These are phyloP conservation scores for Starmerella riodocensis DNA, from an alignment of 805 yeast species.

Conservation along the genomic window DNA sequence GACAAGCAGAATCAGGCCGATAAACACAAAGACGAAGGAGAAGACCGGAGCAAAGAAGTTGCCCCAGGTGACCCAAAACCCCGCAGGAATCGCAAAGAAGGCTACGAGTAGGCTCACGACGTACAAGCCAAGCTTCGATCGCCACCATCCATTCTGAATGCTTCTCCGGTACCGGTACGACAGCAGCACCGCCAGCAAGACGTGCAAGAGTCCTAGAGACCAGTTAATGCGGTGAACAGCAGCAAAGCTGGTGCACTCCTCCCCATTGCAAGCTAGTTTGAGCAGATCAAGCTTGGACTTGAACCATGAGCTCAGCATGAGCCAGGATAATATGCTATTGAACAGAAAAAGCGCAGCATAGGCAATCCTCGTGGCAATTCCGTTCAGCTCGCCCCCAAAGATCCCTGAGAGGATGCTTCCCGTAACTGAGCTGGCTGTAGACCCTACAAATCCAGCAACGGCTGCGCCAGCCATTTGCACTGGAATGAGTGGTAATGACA, in stretches of 20 bases:
- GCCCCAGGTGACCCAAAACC: conserved; percentile 79
- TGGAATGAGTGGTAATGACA: conserved; percentile 40
- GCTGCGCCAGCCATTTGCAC: conserved; percentile 48
- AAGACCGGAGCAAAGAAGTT: conserved; percentile 75
- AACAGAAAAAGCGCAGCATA: conserved; percentile 68
- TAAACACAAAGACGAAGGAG: conserved; percentile 72
- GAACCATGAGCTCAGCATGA: conserved; percentile 74
- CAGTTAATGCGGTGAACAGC: conserved; percentile 89
- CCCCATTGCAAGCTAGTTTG: conserved; percentile 64
- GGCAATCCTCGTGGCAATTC: conserved; percentile 70
- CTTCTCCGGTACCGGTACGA: conserved; percentile 55
- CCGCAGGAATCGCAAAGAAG: conserved; percentile 71
- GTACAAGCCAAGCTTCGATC: conserved; percentile 39
- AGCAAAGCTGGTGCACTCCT: conserved; percentile 79
- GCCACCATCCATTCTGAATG: conserved; percentile 90
- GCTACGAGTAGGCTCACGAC: conserved; percentile 47
- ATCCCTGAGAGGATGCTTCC: conserved; percentile 30
- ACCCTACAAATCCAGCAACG: conserved; percentile 65
- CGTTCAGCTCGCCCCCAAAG: conserved; percentile 46
- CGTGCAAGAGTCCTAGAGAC: conserved; percentile 70
- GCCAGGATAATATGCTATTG: conserved; percentile 81
- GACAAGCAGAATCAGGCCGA: conserved; percentile 78
- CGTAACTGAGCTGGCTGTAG: conserved; percentile 61
- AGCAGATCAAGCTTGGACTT: conserved; percentile 58
- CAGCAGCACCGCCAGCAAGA: conserved; percentile 52